Conservation (phyloP, 352 stramenopile species). For the Phytophthora europaea region DNA sequence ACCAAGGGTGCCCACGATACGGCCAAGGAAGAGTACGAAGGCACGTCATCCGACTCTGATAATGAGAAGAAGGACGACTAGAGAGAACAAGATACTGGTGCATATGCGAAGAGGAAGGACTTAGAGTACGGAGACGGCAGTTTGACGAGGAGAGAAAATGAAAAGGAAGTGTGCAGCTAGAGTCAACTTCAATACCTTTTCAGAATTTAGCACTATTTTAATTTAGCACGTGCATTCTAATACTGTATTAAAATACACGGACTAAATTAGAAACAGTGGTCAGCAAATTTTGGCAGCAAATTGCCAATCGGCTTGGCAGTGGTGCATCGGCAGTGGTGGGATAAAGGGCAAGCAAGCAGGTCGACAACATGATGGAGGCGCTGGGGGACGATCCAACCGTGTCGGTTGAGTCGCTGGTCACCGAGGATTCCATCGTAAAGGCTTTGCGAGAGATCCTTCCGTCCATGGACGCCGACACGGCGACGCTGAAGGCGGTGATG, state of each 20-base stretch:
- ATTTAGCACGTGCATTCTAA: too few species aligned
- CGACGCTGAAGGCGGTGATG: constrained; percentile 62
- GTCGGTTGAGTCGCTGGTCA: constrained; percentile 29
- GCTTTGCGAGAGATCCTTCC: constrained; percentile 68
- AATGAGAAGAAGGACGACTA: constrained; percentile 77
- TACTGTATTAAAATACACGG: neutral
- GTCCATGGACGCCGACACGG: constrained; percentile 57
- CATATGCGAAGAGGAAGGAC: constrained; percentile 13
- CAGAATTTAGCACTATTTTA: neutral
- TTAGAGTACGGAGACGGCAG: constrained; percentile 20
- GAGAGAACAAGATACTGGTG: constrained; percentile 15
- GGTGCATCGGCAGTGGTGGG: neutral
- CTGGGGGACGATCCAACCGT: constrained; percentile 24
- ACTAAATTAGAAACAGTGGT: neutral
- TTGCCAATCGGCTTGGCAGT: neutral
- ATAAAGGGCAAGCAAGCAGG: constrained; percentile 3
- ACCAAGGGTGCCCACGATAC: constrained; percentile 81
- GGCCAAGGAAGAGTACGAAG: constrained; percentile 89
- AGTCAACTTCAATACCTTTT: constrained; percentile 3
- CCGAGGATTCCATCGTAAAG: constrained; percentile 36
- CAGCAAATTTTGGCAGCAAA: neutral
- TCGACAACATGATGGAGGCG: constrained; percentile 40
- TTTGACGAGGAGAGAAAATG: constrained; percentile 9
- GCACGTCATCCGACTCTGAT: constrained; percentile 83
- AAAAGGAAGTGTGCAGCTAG: constrained; percentile 13